Conservation (phyloP, 2,329 filamentous ascomycete species). For the Cladosporium sp. region DNA sequence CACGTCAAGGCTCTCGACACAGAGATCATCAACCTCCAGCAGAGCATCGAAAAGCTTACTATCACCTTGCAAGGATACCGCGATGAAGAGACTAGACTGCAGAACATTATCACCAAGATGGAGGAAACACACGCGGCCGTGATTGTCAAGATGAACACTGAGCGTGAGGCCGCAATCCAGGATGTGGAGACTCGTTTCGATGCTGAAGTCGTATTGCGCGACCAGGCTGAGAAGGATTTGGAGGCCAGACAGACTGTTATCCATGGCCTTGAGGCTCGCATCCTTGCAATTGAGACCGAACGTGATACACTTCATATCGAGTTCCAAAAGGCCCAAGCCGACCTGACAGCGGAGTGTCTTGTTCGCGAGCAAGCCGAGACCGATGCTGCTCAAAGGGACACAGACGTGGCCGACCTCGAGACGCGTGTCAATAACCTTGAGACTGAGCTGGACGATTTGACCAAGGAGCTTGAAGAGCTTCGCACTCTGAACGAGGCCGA, state of each 20-base stretch:
- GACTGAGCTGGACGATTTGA: conserved; percentile 26
- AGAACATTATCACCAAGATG: conserved; percentile 35
- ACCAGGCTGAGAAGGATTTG: conserved; percentile 36
- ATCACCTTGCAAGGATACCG: conserved; percentile 37
- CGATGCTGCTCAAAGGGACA: conserved; percentile 35
- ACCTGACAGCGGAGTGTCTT: conserved; percentile 31
- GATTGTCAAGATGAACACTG: conserved; percentile 36
- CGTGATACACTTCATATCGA: conserved; percentile 31
- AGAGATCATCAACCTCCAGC: conserved; percentile 33
- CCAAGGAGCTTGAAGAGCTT: conserved; percentile 33
- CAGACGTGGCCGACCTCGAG: conserved; percentile 36
- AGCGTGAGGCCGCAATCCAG: conserved; percentile 33
- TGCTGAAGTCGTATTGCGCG: conserved; percentile 34
- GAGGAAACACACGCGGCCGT: conserved; percentile 36
- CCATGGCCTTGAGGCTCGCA: conserved; percentile 35
- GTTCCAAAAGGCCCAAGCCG: conserved; percentile 32
- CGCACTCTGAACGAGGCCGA: conserved; percentile 38
- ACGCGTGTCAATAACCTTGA: conserved; percentile 32
- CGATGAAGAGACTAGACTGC: conserved; percentile 35
- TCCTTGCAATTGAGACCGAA: conserved; percentile 35
- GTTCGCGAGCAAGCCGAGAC: conserved; percentile 33
- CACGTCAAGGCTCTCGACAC: conserved; percentile 21
- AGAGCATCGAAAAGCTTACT: conserved; percentile 34
- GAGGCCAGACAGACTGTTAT: conserved; percentile 37
- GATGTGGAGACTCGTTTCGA: conserved; percentile 36